A percentile compares a stretch with the other conserved stretches of the same genome.
Conservation (phyloP, 2,329 filamentous ascomycete genomes). For the Emericellopsis atlantica region DNA sequence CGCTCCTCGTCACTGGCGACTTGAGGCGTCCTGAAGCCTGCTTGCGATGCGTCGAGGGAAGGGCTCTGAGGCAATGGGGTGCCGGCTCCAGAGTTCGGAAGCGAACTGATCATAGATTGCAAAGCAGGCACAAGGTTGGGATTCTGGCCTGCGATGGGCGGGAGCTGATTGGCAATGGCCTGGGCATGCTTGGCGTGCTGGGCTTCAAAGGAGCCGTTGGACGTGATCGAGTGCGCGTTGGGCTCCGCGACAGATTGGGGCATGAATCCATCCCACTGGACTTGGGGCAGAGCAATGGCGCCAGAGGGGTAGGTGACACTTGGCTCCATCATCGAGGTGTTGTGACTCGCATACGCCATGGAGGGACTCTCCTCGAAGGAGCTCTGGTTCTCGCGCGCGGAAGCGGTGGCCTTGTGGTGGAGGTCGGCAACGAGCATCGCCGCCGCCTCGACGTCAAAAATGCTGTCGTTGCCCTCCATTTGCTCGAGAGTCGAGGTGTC, state of each 20-base stretch:
- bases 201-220: conserved; percentile 55
- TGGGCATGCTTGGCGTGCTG: conserved; percentile 49
- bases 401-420: conserved; percentile 80
- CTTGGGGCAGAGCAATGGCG: conserved; percentile 70
- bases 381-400: conserved; percentile 46
- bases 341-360: conserved; percentile 62
- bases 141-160: conserved; percentile 54
- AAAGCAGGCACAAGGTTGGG: conserved; percentile 51
- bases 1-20: conserved; percentile 76
- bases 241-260: conserved; percentile 55
- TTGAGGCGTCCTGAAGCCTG: conserved; percentile 61
- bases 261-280: conserved; percentile 87
- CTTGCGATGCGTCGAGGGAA: conserved; percentile 53
- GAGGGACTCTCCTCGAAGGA: conserved; percentile 44
- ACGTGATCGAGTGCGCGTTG: conserved; percentile 63
- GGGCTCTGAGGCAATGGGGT: conserved; percentile 67
- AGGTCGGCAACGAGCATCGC: conserved; percentile 98
- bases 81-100: conserved; percentile 54
- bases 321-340: conserved; percentile 62
- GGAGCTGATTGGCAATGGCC: conserved; percentile 48
- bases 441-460: conserved; percentile 92
- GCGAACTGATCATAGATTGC: conserved; percentile 60
- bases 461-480: conserved; percentile 81
- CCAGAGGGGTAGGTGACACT: conserved; percentile 65
- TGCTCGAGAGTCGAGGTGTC: conserved; percentile 83